Base-by-base conservation (phyloP, 2,329 filamentous ascomycete genomes). In the Colletotrichum liriopes region DNA sequence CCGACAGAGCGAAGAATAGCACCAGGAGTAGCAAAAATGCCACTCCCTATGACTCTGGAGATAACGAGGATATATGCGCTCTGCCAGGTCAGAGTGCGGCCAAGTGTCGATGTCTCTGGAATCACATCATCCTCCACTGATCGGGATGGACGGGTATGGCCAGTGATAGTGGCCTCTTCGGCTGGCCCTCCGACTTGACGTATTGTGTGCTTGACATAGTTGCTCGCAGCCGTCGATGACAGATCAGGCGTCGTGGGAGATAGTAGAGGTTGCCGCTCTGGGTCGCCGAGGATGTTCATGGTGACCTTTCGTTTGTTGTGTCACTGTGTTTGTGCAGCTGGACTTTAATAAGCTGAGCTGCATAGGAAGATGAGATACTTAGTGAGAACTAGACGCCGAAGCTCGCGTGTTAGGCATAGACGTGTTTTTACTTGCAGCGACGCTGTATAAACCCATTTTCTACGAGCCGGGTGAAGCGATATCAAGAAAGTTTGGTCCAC, bases 21-120 rank as follows among this genome's bases (percentile, higher is more conserved):
- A 0, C 90, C 92, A 0, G 91, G 92, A 0, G 91, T 93, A 0
- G 92, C 91, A 76, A 94, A 94, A 74, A 94, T 93, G 35, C 92
- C 92, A 76, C 87, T 91, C 16, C 92, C 92, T 39, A 93, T 90
- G 7, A 93, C 90, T 16, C 91, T 86, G 1, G 90, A 92, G 35
- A 93, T 90, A 9, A 92, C 89, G 26, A 93, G 84, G 66, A 93
- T 90, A 78, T 91, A 93, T 1, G 90, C 89, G 75, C 88, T 91
- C 35, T 85, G 84, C 90, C 91, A 92, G 68, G 83, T 87, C 61
- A 93, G 86, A 20, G 85, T 91, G 26, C 91, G 85, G 1, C 90
- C 90, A 29, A 87, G 81, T 0, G 85, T 84, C 0, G 89, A 88
- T 1, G 89, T 88, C 75, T 92, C 90, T 2, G 87, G 90, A 0